phyloP scores from a whole-genome alignment of 2,329 filamentous ascomycete species.

The Trichoderma guizhouense region DNA sequence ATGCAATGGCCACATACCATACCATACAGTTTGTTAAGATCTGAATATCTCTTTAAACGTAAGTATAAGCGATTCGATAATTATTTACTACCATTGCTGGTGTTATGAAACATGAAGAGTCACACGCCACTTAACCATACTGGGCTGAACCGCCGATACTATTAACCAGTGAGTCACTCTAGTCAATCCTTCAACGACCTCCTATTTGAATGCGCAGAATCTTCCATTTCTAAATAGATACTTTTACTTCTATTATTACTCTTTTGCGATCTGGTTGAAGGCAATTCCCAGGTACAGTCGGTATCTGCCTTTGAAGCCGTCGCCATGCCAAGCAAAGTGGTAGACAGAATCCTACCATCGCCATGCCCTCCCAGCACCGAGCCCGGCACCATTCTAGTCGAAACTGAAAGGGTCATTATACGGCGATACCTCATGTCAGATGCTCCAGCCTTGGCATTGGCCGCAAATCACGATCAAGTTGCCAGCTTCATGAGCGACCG shows the following conservation, averaged over 20 bases:
- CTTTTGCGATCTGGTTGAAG: neutral
- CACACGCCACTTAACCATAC: neutral
- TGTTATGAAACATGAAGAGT: neutral
- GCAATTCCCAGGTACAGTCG: neutral
- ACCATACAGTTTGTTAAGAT: neutral
- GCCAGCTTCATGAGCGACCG: constrained; percentile 39
- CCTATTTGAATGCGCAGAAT: neutral
- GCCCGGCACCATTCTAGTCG: constrained; percentile 30
- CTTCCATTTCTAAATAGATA: neutral
- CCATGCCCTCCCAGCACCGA: constrained; percentile 25
- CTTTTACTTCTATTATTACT: neutral
- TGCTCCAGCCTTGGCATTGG: constrained; percentile 32
- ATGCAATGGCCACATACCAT: too few relatives aligned
- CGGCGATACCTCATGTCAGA: constrained; percentile 41
- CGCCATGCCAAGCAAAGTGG: neutral
- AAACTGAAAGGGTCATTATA: constrained; percentile 37
- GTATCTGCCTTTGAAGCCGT: neutral
- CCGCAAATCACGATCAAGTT: constrained; percentile 40
- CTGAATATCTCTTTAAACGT: neutral
- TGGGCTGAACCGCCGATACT: neutral
- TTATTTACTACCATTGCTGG: neutral
- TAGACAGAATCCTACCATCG: constrained; percentile 10
- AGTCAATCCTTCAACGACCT: neutral
- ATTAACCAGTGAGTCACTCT: neutral
- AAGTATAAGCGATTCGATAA: neutral